Base-by-base conservation (phyloP, 2,329 filamentous ascomycete genomes). In the Fusarium zealandicum region DNA sequence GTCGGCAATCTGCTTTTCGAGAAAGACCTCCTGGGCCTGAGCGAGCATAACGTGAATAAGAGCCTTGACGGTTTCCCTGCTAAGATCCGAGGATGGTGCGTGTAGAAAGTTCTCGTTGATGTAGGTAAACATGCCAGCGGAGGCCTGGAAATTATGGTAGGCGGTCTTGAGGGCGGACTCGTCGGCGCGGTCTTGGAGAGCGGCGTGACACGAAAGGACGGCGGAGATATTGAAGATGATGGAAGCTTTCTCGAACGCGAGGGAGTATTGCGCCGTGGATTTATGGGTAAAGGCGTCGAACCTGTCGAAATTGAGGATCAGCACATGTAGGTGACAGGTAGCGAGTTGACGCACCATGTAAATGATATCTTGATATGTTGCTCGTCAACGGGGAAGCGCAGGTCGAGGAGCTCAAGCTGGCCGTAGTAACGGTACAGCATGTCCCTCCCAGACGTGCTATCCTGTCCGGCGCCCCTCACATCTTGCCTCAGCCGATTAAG, bases 261-360 rank as follows among this genome's bases (percentile, higher is more conserved):
- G 82, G 7, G 93, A 97, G 78, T 96, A 97, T 74, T 99, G 95
- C 4, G 93, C 88, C 5, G 95, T 99, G n/a, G 92, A 84, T 71
- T 98, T 97, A 73, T 96, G 93, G 37, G 95, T 99, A 73, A 99
- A 99, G n/a, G 96, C 95, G 75, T 99, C 95, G 77, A 96, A 98
- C 92, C 92, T 96, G 4, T 47, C 10, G n/a, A 10, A 13, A 2
- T 9, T 6, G 28, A 32, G 14, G 18, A 36, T 59, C 47, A 65
- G 54, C 25, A 28, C 37, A 32, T 32, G 25, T 11, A 39, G n/a
- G 20, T 27, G 27, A 16, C 27, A 13, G 28, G 16, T 11, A 13
- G 28, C 28, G 12, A 13, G 28, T 13, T n/a, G 13, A 39, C 68
- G 40, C 84, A 96, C 95, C 95, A 99, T 62, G 93, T 98, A 73